Conservation (phyloP, 345 rosid species). For the Salix brachista region DNA sequence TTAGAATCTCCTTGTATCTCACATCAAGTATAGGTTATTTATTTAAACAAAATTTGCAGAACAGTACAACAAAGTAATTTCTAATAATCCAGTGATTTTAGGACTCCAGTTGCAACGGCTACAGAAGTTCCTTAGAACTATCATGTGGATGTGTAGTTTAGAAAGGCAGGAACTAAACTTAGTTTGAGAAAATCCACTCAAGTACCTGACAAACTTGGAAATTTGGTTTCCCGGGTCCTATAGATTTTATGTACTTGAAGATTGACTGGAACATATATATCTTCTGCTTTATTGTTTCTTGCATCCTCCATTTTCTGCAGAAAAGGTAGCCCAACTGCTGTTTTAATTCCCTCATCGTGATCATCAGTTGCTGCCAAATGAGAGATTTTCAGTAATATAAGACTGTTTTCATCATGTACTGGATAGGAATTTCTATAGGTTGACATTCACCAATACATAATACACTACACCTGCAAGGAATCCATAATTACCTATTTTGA, state of each 20-base stretch:
- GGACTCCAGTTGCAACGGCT: background rate
- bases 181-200: background rate
- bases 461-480: constrained; percentile 18
- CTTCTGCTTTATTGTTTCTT: constrained; percentile 3
- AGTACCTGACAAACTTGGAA: constrained; percentile 31
- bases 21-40: background rate
- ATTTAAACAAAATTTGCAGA: background rate
- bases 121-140: background rate
- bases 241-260: constrained; percentile 9
- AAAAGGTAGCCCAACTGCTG: constrained; percentile 4
- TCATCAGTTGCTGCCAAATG: constrained; percentile 32
- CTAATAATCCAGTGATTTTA: background rate
- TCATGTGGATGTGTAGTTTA: background rate
- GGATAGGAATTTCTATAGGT: background rate
- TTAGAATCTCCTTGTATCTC: background rate
- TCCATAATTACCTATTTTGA: constrained; percentile 23
- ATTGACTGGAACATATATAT: constrained; percentile 4
- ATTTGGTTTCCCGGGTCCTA: constrained; percentile 11
- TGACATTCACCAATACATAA: background rate
- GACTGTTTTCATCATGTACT: background rate
- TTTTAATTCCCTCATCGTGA: constrained; percentile 21
- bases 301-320: constrained; percentile 20
- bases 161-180: background rate
- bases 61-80: background rate
- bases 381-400: constrained; percentile 4